Evolutionary conservation across 2,329 filamentous ascomycete genomes (phyloP).

Genomic region (Aspergillus candidus): DNA sequence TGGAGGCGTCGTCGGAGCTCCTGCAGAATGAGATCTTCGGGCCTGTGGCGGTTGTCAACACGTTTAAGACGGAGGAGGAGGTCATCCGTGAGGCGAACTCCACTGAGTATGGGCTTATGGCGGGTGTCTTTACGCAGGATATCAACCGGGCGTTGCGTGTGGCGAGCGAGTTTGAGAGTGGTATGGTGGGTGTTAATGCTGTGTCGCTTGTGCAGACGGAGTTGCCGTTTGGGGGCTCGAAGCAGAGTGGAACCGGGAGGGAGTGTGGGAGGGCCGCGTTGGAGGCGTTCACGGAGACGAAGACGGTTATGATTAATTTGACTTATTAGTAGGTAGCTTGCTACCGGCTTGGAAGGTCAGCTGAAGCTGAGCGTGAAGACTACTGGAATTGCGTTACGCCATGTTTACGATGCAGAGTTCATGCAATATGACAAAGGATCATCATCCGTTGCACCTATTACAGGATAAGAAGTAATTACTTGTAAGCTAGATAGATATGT

Average conservation of each 20-base stretch:
- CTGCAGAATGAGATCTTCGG: constrained; percentile 9
- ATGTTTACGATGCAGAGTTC: neutral
- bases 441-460: no score
- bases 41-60: constrained; percentile 5
- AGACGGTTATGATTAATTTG: constrained; percentile 5
- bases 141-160: constrained; percentile 8
- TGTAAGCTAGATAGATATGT: no score
- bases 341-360: no score
- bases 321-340: no score
- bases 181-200: constrained; percentile 10
- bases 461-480: no score
- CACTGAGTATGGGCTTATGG: constrained; percentile 9
- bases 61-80: constrained; percentile 10
- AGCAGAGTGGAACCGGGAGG: constrained; percentile 6
- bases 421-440: no score
- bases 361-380: neutral
- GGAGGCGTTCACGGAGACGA: constrained; percentile 6
- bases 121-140: constrained; percentile 11
- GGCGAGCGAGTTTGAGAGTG: constrained; percentile 5
- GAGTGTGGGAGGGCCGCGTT: constrained; percentile 3
- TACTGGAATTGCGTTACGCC: neutral
- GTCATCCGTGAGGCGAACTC: constrained; percentile 8
- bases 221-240: constrained; percentile 8
- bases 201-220: constrained; percentile 1
- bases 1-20: neutral